Percentiles rank a stretch among this genome's conserved stretches.
Conservation (phyloP, 495 filamentous ascomycete species). For the Trypethelium eluteriae region DNA sequence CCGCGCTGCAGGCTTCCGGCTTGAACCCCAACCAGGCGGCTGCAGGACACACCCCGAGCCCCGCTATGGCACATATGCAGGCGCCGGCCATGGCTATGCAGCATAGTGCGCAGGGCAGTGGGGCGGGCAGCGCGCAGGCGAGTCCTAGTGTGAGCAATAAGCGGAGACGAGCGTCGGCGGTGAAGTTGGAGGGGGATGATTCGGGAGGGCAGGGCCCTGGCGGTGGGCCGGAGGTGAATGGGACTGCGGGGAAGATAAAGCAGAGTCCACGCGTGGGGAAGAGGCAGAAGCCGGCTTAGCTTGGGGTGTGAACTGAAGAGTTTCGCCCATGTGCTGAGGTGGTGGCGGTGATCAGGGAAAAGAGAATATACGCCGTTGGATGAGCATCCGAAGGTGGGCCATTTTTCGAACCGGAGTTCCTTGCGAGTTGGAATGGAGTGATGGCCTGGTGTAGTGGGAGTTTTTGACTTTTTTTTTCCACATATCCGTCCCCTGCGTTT, state of each 20-base stretch:
- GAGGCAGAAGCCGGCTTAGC: constrained; percentile 20
- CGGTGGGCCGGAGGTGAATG: constrained; percentile 17
- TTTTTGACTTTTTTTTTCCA: neutral
- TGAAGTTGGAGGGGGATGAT: constrained; percentile 68
- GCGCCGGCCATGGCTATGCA: constrained; percentile 63
- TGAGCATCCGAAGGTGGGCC: constrained; percentile 10
- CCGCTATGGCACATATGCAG: constrained; percentile 50
- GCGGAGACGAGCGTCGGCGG: constrained; percentile 64
- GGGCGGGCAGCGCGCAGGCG: constrained; percentile 72
- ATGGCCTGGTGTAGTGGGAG: neutral
- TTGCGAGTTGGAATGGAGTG: neutral
- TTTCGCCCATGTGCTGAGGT: neutral
- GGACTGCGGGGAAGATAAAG: constrained; percentile 44
- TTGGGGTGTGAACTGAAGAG: neutral
- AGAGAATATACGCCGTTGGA: neutral
- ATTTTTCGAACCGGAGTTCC: neutral
- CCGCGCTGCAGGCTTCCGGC: constrained; percentile 12
- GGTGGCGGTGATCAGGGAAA: neutral
- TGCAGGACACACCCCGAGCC: constrained; percentile 32
- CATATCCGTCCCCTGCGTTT: neutral
- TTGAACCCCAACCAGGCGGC: constrained; percentile 3
- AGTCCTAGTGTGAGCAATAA: constrained; percentile 75
- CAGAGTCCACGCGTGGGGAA: constrained; percentile 33
- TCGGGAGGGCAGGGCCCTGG: constrained; percentile 17
- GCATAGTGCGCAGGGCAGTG: constrained; percentile 64